These are phyloP conservation scores for Neonectria sp. DNA, from an alignment of 2,329 filamentous ascomycete species.

Conservation along the genomic window DNA sequence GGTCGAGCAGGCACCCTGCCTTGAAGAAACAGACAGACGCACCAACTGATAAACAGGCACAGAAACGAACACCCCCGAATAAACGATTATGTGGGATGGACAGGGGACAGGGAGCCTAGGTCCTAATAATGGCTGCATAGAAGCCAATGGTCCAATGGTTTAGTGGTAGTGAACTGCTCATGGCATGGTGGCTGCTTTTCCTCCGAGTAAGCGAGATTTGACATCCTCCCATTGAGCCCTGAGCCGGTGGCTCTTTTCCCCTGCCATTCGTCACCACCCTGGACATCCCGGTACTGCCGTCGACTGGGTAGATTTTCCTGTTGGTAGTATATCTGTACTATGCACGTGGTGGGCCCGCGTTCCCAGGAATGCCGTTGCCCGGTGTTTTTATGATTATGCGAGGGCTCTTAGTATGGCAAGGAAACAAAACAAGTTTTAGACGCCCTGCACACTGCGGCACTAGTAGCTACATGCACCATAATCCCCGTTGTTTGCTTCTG, in stretches of 20 bases:
- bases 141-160: not conserved
- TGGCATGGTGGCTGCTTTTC: slow-evolving; percentile 28
- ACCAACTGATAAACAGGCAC: slow-evolving; percentile 2
- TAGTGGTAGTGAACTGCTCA: slow-evolving; percentile 22
- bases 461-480: not conserved
- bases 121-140: not conserved
- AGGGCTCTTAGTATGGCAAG: not conserved
- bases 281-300: not conserved
- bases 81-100: slow-evolving; percentile 5
- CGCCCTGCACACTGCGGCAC: not conserved
- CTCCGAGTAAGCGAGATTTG: slow-evolving; percentile 46
- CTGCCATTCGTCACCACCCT: not conserved
- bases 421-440: slow-evolving; percentile 1
- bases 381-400: not conserved
- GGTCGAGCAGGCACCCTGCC: too few species aligned
- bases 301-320: not conserved
- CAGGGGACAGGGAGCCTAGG: not conserved
- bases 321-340: too few species aligned
- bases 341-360: not conserved
- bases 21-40: too few species aligned
- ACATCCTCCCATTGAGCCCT: slow-evolving; percentile 20
- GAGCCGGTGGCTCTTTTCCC: not conserved
- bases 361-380: not conserved
- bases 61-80: not conserved
- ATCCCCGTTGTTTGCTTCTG: not conserved